These are phyloP conservation scores for Pythium graminicola DNA, from an alignment of 352 stramenopile genomes.

Conservation along the genomic window DNA sequence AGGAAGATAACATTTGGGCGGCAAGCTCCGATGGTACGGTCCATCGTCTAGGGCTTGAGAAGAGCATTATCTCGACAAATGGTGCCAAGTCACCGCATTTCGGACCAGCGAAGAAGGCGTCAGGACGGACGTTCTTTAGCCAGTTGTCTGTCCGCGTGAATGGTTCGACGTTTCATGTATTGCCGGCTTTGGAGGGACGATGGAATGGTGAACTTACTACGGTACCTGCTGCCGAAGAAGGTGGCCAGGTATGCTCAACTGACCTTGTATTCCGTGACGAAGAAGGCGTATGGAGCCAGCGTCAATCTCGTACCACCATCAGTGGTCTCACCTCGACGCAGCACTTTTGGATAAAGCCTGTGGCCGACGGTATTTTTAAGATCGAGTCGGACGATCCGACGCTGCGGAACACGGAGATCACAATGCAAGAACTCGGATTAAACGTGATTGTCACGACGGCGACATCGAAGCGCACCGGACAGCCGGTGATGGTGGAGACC, in stretches of 20 bases:
- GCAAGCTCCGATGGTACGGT: constrained; percentile 71
- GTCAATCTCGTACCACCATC: constrained; percentile 80
- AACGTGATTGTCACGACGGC: constrained; percentile 81
- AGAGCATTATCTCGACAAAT: constrained; percentile 72
- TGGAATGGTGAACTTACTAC: constrained; percentile 81
- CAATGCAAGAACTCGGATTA: constrained; percentile 78
- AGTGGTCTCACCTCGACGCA: constrained; percentile 79
- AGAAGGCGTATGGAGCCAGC: constrained; percentile 83
- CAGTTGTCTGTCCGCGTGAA: constrained; percentile 82
- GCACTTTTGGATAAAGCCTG: constrained; percentile 85
- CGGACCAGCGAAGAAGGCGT: constrained; percentile 39
- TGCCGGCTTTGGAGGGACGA: constrained; percentile 75
- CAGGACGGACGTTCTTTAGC: constrained; percentile 76
- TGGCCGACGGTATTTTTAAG: constrained; percentile 84
- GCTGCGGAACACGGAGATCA: constrained; percentile 72
- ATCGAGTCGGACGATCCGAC: constrained; percentile 80
- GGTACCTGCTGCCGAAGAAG: constrained; percentile 68
- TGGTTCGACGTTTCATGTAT: constrained; percentile 78
- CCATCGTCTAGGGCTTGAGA: constrained; percentile 74
- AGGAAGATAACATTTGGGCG: constrained; percentile 87
- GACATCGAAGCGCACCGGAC: constrained; percentile 81
- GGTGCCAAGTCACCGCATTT: constrained; percentile 46
- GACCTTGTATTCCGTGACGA: constrained; percentile 79
- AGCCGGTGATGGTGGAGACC: constrained; percentile 78
- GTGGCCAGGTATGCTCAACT: constrained; percentile 81